Conservation (phyloP, 768 basidiomycete genomes). For the Lanmaoa rubissima region DNA sequence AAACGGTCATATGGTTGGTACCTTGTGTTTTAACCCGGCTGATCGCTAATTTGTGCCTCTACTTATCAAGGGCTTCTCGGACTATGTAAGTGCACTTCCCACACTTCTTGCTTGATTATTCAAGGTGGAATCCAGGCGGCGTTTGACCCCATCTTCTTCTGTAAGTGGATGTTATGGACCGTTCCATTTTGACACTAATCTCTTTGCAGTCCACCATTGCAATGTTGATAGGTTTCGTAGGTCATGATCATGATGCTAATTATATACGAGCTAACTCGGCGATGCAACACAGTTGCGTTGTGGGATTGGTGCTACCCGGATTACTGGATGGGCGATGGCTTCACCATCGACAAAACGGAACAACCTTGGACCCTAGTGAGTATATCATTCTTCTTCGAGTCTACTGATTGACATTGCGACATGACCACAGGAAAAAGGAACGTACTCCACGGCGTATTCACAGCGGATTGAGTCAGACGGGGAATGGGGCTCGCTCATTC, state of each 20-base stretch:
- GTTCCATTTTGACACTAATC: not conserved
- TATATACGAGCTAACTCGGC: not conserved
- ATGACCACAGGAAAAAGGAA: constrained; percentile 17
- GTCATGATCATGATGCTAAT: not conserved
- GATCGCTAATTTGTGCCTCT: not conserved
- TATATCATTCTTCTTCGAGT: not conserved
- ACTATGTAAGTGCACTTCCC: constrained; percentile 19
- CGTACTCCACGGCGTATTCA: constrained; percentile 23
- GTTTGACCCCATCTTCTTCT: constrained; percentile 28
- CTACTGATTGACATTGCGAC: not conserved
- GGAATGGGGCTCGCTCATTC: constrained; percentile 17
- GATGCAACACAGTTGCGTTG: constrained; percentile 19
- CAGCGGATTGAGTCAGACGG: constrained; percentile 21
- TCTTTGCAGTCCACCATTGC: constrained; percentile 22
- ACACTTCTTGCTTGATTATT: not conserved
- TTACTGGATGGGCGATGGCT: constrained; percentile 31
- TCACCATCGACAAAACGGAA: constrained; percentile 5
- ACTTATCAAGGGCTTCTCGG: constrained; percentile 15
- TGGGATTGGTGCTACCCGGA: constrained; percentile 32
- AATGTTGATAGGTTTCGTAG: constrained; percentile 25
- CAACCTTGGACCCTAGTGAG: constrained; percentile 26
- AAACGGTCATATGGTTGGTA: constrained; percentile 28
- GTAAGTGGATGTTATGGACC: constrained; percentile 6
- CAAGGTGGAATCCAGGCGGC: constrained; percentile 13
- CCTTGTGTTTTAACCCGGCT: not conserved